Evolutionary conservation across 2,329 filamentous ascomycete species (phyloP), one percentile per base, ranked within the genome.

Genomic region (Trichocomaceae sp.): DNA sequence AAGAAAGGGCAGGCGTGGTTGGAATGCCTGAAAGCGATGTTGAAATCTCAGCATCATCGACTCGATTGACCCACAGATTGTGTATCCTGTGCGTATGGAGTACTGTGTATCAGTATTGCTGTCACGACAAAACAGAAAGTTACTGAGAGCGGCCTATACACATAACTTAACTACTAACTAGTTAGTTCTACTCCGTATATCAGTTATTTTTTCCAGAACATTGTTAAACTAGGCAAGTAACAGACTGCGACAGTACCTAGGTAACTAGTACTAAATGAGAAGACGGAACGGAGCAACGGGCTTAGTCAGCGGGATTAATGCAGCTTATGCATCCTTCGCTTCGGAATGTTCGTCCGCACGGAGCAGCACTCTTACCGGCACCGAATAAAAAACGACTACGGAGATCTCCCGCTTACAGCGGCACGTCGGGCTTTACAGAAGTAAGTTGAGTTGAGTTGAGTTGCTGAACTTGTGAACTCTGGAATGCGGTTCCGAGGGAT

Each of bases 351-450:
- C 50, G 35, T 39, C n/a, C 39, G 17, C 12, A 39, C 15, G 35
- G 39, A 19, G 17, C 39, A 17, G 9, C 8, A 12, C 39, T 3
- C 17, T 10, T 20, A 22, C 39, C 17, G 31, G 31, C 13, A 15
- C 31, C 31, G 31, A 35, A 20, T 10, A 8, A 17, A 19, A 26
- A 29, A 29, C 26, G 4, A 17, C 10, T 15, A 45, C 39, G 17
- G 49, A 39, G 54, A 56, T 56, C 54, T 52, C 54, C 54, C 54
- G 48, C 49, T 45, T 56, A 56, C 37, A 52, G 54, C 54, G 49
- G 54, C 54, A 51, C 19, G 23, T 26, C 39, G 39, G 19, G 12
- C 31, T 35, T 35, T 35, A 35, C 31, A 35, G n/a, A n/a, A 15
- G 3, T 13, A 26, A 7, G 23, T 26, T 7, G 23, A 26, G n/a